Evolutionary conservation across 306 rosid species (phyloP), one percentile per base, ranked within the genome.

Genomic region (Hippophae gyantsensis): DNA sequence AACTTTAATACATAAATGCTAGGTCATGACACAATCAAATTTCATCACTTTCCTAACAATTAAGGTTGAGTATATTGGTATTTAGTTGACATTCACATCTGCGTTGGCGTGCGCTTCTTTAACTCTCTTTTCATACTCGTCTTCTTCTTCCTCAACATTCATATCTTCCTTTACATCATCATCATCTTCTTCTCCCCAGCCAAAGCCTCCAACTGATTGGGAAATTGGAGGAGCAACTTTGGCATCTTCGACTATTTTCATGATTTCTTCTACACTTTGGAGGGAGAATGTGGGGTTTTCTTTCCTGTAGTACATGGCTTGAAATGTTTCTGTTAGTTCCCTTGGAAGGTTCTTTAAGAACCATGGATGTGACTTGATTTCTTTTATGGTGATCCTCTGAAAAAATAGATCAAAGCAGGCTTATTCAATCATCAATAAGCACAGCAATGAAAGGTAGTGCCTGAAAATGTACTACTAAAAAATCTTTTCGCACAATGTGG

Each of bases 361-460:
- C 95, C 95, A 86, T 11, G 90, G 90, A 55, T 86, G 90, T 51
- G 69, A 72, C 86, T 86, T 86, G 76, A 86, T 81, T 60, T 86
- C 95, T 75, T 81, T 86, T 48, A 86, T 86, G 62, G 81, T 79
- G 72, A 81, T 79, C 73, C 95, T 79, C 95, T 86, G 82, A 78
- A 32, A 76, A 54, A 50, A 43, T 47, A 48, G 67, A 60, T 63
- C 53, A 54, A 66, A 74, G 52, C 54, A 67, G 59, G 4, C 38
- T 4, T 3, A 13, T 58, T 46, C 14, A 7, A 68, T 14, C 54
- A 49, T 14, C 59, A 48, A 26, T 32, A 41, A 27, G 61, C 51
- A 48, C 27, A 1, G 52, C 26, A 51, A 56, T 43, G 61, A 6
- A 23, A 52, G 42, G 52, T 6, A 51, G 23, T 18, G 1, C 23